Evolutionary conservation across 106 monocot species (phyloP), one percentile per base, ranked within the genome.

Genomic region (Dendrobium officinale): DNA sequence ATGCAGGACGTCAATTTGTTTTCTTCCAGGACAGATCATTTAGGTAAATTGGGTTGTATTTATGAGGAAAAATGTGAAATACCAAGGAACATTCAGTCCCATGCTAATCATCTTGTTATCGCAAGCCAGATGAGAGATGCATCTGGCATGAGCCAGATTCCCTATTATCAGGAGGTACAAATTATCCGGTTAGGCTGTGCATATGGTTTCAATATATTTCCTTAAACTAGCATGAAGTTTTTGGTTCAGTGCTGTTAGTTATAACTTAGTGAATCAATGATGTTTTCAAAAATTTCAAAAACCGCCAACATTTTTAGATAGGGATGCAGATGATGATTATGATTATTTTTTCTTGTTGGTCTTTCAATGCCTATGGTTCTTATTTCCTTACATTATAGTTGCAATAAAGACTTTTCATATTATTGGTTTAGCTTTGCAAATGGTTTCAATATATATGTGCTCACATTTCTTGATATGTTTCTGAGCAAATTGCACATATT

Each of bases 91-190:
- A 16, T 13, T 70, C 70, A 37, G 33, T 37, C 40, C 29, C 33
- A 70, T 15, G 4, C 29, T 70, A 29, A 70, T 70, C 70, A 70
- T 70, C 70, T 9, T 70, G 70, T 33, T 15, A 70, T 70, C 13
- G 37, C 70, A 37, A 70, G 29, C 2, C 70, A 33, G 37, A 15
- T 37, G 31, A 70, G 37, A 37, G 42, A 66, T 77, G 47, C 66
- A 70, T 72, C 70, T 61, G 31, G 75, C 74, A 78, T 33, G 26
- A 73, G 81, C 72, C 76, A 78, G 70, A 79, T 42, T 80, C 27
- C 51, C 47, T 74, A 44, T 81, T 78, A 77, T 73, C 83, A 75
- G 67, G 86, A 86, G 81, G 86, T 86, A 77, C 42, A 33, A n/a
- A 41, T 48, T 77, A 51, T 33, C 24, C 58, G 2, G n/a, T 74